Evolutionary conservation across 768 basidiomycete genomes (phyloP).

Genomic region (Phylloporus rhodoxanthus): DNA sequence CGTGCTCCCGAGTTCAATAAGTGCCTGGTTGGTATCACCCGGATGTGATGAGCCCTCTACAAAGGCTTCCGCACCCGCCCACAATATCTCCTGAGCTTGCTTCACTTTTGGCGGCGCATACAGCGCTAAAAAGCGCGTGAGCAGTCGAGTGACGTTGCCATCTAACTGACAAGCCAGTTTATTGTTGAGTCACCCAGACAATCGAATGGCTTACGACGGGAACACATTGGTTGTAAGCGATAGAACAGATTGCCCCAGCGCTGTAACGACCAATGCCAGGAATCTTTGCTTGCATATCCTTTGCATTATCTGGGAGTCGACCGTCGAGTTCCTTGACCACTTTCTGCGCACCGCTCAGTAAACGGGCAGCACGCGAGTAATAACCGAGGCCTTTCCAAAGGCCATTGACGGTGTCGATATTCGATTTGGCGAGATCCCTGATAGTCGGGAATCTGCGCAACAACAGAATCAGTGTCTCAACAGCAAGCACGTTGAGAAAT

Average conservation of each 20-base stretch:
- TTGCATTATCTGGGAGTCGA: conserved; percentile 71
- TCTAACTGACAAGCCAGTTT: conserved; percentile 53
- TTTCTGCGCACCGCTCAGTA: conserved; percentile 80
- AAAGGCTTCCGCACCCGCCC: conserved; percentile 68
- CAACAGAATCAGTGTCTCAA: not conserved
- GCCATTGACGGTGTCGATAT: conserved; percentile 79
- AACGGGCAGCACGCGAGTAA: conserved; percentile 78
- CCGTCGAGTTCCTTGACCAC: conserved; percentile 62
- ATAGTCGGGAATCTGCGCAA: conserved; percentile 72
- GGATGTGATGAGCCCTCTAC: conserved; percentile 52
- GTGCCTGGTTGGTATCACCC: conserved; percentile 86
- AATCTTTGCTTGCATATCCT: conserved; percentile 74
- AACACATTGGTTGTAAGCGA: conserved; percentile 78
- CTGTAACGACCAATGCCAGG: conserved; percentile 89
- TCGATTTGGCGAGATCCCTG: conserved; percentile 60
- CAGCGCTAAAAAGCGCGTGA: conserved; percentile 77
- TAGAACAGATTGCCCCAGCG: conserved; percentile 78
- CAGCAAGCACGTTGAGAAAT: not conserved
- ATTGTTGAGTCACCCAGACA: not conserved
- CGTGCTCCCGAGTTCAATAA: conserved; percentile 93
- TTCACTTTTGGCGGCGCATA: conserved; percentile 81
- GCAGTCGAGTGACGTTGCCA: conserved; percentile 83
- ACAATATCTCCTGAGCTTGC: conserved; percentile 70
- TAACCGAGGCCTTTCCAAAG: conserved; percentile 93
- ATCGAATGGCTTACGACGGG: conserved; percentile 62